Evolutionary conservation across 805 yeast genomes (phyloP).

Genomic region (Cyberlindnera veronae): DNA sequence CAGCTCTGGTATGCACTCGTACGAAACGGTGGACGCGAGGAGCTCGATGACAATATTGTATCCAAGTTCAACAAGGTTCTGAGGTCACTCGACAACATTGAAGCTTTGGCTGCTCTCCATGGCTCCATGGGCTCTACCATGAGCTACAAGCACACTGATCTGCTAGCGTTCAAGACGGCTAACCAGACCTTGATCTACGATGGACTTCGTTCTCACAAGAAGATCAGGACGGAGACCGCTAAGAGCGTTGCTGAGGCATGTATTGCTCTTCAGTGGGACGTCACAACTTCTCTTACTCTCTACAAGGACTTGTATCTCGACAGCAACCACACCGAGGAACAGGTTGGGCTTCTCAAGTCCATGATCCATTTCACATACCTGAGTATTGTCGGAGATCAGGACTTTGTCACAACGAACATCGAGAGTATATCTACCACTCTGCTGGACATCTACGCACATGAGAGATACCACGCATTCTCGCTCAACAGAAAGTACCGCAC

Average conservation of each 20-base stretch:
- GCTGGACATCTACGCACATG: slow-evolving; percentile 27
- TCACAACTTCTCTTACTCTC: slow-evolving; percentile 20
- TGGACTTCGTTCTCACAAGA: slow-evolving; percentile 22
- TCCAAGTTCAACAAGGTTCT: slow-evolving; percentile 21
- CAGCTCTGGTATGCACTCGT: slow-evolving; percentile 19
- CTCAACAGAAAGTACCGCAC: slow-evolving; percentile 19
- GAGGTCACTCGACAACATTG: slow-evolving; percentile 18
- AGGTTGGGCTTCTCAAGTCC: slow-evolving; percentile 35
- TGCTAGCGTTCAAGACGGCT: slow-evolving; percentile 25
- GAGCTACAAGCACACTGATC: slow-evolving; percentile 30
- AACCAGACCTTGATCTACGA: slow-evolving; percentile 11
- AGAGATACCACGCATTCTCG: slow-evolving; percentile 20
- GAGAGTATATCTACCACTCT: slow-evolving; percentile 25
- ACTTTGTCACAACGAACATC: slow-evolving; percentile 28
- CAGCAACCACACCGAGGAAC: slow-evolving; percentile 23
- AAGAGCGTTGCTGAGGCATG: slow-evolving; percentile 35
- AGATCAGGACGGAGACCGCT: slow-evolving; percentile 28
- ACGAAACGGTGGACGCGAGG: slow-evolving; percentile 24
- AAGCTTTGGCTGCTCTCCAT: slow-evolving; percentile 14
- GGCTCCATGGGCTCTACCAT: slow-evolving; percentile 21
- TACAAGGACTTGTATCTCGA: slow-evolving; percentile 25
- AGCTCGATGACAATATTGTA: slow-evolving; percentile 14
- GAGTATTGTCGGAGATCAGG: slow-evolving; percentile 25
- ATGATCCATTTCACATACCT: slow-evolving; percentile 32
- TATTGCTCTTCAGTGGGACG: slow-evolving; percentile 16